phyloP scores from a whole-genome alignment of 2,329 filamentous ascomycete genomes.

The Aspergillus felis region DNA sequence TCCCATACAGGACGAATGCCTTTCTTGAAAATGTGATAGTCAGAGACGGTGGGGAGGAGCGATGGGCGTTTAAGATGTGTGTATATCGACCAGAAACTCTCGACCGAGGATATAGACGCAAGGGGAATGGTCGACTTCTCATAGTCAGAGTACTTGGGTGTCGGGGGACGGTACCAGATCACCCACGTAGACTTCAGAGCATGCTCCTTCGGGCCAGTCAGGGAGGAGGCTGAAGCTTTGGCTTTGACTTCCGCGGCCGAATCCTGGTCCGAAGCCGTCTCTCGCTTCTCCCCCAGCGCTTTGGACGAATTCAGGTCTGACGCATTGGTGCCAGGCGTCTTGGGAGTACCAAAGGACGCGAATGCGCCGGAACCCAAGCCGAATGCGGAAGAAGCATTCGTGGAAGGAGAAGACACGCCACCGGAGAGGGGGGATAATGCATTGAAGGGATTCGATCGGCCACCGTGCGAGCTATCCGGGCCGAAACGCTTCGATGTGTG shows the following conservation, averaged over 20 bases:
- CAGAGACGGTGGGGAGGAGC: constrained; percentile 80
- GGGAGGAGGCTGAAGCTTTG: constrained; percentile 39
- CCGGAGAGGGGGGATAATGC: constrained; percentile 67
- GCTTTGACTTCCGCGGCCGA: constrained; percentile 27
- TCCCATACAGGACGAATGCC: constrained; percentile 98
- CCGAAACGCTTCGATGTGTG: constrained; percentile 71
- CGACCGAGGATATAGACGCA: constrained; percentile 73
- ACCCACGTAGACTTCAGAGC: constrained; percentile 84
- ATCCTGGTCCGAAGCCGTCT: constrained; percentile 46
- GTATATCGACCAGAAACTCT: constrained; percentile 91
- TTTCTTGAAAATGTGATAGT: constrained; percentile 97
- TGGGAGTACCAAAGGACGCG: constrained; percentile 92
- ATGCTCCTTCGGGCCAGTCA: constrained; percentile 41
- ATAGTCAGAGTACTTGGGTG: constrained; percentile 96
- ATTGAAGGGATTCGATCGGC: constrained; percentile 73
- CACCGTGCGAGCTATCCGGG: constrained; percentile 68
- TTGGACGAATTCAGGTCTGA: constrained; percentile 68
- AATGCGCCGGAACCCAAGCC: constrained; percentile 93
- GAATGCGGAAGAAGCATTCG: constrained; percentile 80
- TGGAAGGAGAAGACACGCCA: constrained; percentile 69
- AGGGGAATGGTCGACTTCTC: constrained; percentile 92
- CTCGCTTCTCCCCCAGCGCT: constrained; percentile 61
- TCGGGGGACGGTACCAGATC: constrained; percentile 95
- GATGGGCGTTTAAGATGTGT: constrained; percentile 87
- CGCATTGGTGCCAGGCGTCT: constrained; percentile 68